Base-by-base conservation (phyloP, 106 monocot species). In the Acorus gramineus region DNA sequence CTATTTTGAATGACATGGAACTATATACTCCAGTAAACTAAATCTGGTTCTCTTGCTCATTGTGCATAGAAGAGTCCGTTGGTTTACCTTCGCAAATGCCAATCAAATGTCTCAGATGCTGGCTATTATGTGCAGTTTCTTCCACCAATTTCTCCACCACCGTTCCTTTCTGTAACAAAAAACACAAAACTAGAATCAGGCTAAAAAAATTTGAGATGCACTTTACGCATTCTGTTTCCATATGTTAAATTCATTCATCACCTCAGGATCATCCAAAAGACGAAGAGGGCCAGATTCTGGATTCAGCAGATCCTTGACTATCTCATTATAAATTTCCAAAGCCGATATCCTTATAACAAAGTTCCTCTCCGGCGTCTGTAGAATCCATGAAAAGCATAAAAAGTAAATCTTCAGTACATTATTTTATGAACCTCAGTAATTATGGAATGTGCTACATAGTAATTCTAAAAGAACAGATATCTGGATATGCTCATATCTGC, bases 271-370 rank as follows among this genome's bases (percentile, higher is more conserved):
- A 70, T 99, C 98, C 60, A 99, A 70, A 62, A 99, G 65, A 55
- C 98, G 79, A 72, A 99, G 86, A 68, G 92, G 70, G 4, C 14
- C 49, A 52, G 2, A 52, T 4, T 70, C 70, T 52, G 60, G 14
- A 14, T 42, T 61, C 4, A 70, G 60, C 28, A 70, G 59, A 61
- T 70, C 70, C 14, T 49, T 70, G 9, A 70, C 61, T 66, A 83
- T 57, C 79, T 99, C 98, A 72, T 99, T 99, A 66, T 99, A 99
- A 46, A 99, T 99, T 73, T 60, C 70, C 60, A 69, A 60, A n/a
- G 61, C 61, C 2, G 70, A 70, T 10, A 70, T 52, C 58, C 61
- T 53, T 9, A 70, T 45, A 53, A 70, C 50, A 50, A 52, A 70
- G 52, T 60, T 50, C 46, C 70, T 61, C 59, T 61, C 59, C 13